Evolutionary conservation across 2,329 filamentous ascomycete species (phyloP), one percentile per base, ranked within the genome.

Genomic region (Tolypocladium ovalisporum): DNA sequence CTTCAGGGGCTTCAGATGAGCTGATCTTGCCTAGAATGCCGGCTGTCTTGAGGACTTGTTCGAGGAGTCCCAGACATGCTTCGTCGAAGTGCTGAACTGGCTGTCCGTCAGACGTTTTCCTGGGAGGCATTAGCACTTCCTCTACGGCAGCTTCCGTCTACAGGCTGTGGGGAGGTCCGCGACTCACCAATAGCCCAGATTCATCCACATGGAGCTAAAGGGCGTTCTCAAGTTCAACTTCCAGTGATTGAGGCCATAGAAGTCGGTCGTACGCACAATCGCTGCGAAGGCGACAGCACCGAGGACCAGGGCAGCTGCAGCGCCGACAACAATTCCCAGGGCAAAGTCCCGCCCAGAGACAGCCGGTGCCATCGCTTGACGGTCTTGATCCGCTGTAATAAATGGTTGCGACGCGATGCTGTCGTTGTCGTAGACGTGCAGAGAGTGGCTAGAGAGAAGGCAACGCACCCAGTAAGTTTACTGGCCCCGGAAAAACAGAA

Each of bases 191-290:
- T 80, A 84, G 0, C 81, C 82, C 69, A 84, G 76, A 57, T 84
- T 84, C 80, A 84, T 84, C 81, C 82, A 85, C 80, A 83, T 81
- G n/a, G 73, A 74, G 6, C 66, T 63, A 2, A 75, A 69, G 1
- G 76, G 75, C 1, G 78, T 64, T 22, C 72, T 67, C 27, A 81
- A 60, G 62, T 84, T 82, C 54, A 84, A 74, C 59, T 79, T 75
- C 60, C 79, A 82, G 71, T 84, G 81, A 22, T 79, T 77, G 8
- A 83, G 68, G 1, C 76, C 75, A 61, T 83, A 83, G 15, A 68
- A 59, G 54, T 71, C 68, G 52, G 63, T 66, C 53, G 56, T 65
- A 5, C 65, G 66, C 39, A 72, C 56, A 17, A 64, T 54, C 0
- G 59, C 52, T 1, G 66, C 53, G 3, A 62, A 60, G 4, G 60